A percentile compares a stretch with the other conserved stretches of the same genome.
phyloP scores from a whole-genome alignment of 371 early-diverging fungal genomes.

The Globomyces sp. region DNA sequence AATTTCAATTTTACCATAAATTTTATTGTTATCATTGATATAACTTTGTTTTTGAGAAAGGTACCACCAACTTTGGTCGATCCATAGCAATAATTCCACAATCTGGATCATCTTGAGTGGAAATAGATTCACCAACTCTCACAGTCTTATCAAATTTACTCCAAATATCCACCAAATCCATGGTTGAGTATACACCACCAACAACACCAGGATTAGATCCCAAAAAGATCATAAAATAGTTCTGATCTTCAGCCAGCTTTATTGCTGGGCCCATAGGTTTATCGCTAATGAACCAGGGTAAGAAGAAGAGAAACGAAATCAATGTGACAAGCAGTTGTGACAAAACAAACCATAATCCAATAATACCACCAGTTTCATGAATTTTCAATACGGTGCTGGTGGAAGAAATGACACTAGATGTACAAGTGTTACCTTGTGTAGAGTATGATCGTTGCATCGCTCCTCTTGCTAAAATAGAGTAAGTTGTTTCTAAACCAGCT shows the following conservation, averaged over 20 bases:
- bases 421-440: constrained; percentile 16
- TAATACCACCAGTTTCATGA: background rate
- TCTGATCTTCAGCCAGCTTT: background rate
- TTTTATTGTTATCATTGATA: background rate
- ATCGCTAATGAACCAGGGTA: constrained; percentile 5
- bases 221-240: constrained; percentile 5
- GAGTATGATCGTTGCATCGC: constrained; percentile 31
- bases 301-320: background rate
- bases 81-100: background rate
- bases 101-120: constrained; percentile 7
- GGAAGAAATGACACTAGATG: constrained; percentile 4
- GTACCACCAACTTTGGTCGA: constrained; percentile 4
- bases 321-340: background rate
- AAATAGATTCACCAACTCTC: constrained; percentile 9
- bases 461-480: constrained; percentile 22
- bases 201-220: background rate
- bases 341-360: background rate
- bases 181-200: background rate
- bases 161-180: constrained; percentile 4
- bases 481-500: constrained; percentile 27
- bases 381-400: constrained; percentile 4
- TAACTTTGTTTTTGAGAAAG: background rate
- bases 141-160: constrained; percentile 4
- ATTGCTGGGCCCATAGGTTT: constrained; percentile 11
- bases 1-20: background rate